Base-by-base conservation (phyloP, 371 early-diverging fungal species). In the Mucor indicus region DNA sequence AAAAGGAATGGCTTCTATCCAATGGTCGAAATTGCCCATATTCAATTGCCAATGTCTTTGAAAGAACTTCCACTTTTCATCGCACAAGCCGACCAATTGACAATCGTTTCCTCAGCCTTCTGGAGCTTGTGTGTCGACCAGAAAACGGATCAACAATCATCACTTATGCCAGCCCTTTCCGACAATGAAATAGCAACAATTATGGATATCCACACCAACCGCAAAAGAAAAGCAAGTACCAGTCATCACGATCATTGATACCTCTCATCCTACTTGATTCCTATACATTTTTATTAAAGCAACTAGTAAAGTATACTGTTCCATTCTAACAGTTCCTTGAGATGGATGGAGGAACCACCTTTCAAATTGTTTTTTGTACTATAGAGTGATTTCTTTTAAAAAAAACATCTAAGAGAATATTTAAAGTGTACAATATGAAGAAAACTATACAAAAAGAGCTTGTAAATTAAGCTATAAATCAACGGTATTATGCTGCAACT, bases 201-300 rank as follows among this genome's bases (percentile, higher is more conserved):
- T 49, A 49, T 49, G 50, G 41, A 49, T 49, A 49, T 40, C 50
- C 35, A 41, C 41, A 33, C 41, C 41, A 41, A 31, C 32, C 41
- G 41, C 50, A 49, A 49, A 49, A 49, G 50, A 41, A 49, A 49
- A 49, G 50, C 50, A 49, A 41, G 24, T 41, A 49, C 50, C 50
- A 40, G 50, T 27, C 50, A 41, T 29, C 41, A 49, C 40, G 33
- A 30, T 24, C 41, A 49, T 49, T 40, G 24, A 39, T 40, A 40
- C 48, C 48, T 38, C 39, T 48, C 39, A 38, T 48, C 20, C 31
- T 48, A 38, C 48, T 48, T 48, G 30, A 48, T 48, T 48, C 39
- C 30, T 48, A 38, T 48, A 48, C n/a, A n/a, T n/a, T n/a, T n/a
- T n/a, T n/a, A n/a, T n/a, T n/a, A n/a, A n/a, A n/a, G n/a, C n/a